Evolutionary conservation across 2,329 filamentous ascomycete species (phyloP).

Genomic region (Alternaria hordeiaustralica): DNA sequence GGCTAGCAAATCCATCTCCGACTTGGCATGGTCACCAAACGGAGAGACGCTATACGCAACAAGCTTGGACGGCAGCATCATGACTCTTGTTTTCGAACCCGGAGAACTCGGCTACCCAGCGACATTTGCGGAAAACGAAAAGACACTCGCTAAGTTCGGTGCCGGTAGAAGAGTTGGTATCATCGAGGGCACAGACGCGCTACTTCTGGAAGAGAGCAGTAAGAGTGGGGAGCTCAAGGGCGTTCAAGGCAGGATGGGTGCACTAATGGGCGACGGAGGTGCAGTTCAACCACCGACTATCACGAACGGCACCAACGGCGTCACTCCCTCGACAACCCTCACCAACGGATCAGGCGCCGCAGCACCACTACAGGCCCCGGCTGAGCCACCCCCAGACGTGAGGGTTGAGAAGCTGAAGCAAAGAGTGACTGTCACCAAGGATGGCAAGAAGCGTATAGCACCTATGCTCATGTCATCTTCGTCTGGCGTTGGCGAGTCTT

Average conservation of each 20-base stretch:
- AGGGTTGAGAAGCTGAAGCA: slow-evolving; percentile 79
- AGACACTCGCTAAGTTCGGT: slow-evolving; percentile 90
- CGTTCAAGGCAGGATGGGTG: slow-evolving; percentile 94
- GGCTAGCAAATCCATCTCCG: slow-evolving; percentile 88
- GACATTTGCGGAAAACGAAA: slow-evolving; percentile 86
- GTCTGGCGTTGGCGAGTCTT: slow-evolving; percentile 84
- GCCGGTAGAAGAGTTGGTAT: slow-evolving; percentile 88
- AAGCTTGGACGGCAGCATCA: slow-evolving; percentile 87
- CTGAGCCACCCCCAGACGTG: slow-evolving; percentile 54
- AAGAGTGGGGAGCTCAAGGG: slow-evolving; percentile 89
- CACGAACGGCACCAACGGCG: slow-evolving; percentile 63
- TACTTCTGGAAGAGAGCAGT: slow-evolving; percentile 87
- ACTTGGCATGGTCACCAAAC: slow-evolving; percentile 92
- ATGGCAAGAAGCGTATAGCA: slow-evolving; percentile 94
- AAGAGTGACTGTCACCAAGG: slow-evolving; percentile 91
- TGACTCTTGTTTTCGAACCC: slow-evolving; percentile 80
- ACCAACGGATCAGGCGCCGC: slow-evolving; percentile 58
- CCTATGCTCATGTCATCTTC: slow-evolving; percentile 86
- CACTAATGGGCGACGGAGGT: slow-evolving; percentile 86
- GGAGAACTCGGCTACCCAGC: slow-evolving; percentile 92
- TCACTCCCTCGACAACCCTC: slow-evolving; percentile 50
- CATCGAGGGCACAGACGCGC: slow-evolving; percentile 86
- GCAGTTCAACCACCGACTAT: slow-evolving; percentile 56
- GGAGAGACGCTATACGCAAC: slow-evolving; percentile 85
- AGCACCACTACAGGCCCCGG: slow-evolving; percentile 15